Percentiles rank a stretch among this genome's conserved stretches.
phyloP scores from a whole-genome alignment of 768 basidiomycete genomes.

The Termitomyces sp. region DNA sequence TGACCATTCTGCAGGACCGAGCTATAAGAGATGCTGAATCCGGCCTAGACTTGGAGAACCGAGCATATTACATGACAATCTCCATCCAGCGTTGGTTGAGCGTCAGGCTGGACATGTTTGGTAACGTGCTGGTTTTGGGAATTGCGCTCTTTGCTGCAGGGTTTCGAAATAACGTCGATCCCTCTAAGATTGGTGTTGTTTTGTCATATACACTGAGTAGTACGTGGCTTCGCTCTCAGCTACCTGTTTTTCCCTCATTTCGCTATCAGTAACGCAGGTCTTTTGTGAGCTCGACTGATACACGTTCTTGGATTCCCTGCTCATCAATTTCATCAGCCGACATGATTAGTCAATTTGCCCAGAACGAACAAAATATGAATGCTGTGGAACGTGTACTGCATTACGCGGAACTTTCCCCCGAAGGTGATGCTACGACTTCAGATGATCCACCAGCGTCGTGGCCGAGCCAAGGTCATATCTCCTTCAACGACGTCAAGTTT shows the following conservation, averaged over 20 bases:
- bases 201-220: constrained; percentile 45
- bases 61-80: constrained; percentile 60
- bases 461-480: constrained; percentile 47
- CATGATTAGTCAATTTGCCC: constrained; percentile 50
- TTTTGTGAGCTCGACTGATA: constrained; percentile 30
- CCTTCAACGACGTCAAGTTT: constrained; percentile 48
- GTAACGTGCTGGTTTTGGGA: constrained; percentile 59
- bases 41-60: constrained; percentile 53
- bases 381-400: constrained; percentile 64
- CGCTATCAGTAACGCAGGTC: constrained; percentile 34
- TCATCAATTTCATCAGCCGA: constrained; percentile 30
- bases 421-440: constrained; percentile 38
- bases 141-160: constrained; percentile 66
- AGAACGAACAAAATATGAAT: constrained; percentile 68
- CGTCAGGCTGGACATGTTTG: constrained; percentile 59
- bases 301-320: not conserved
- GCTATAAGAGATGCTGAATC: constrained; percentile 46
- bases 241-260: not conserved
- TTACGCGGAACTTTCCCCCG: constrained; percentile 55
- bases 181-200: constrained; percentile 48
- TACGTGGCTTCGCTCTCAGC: constrained; percentile 22
- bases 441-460: constrained; percentile 42
- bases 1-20: constrained; percentile 28
- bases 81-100: constrained; percentile 62
- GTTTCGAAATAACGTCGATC: constrained; percentile 44